Percentiles rank a stretch among this genome's conserved stretches.
phyloP scores from a whole-genome alignment of 108 stramenopile genomes.

The Nitzschia sp. region DNA sequence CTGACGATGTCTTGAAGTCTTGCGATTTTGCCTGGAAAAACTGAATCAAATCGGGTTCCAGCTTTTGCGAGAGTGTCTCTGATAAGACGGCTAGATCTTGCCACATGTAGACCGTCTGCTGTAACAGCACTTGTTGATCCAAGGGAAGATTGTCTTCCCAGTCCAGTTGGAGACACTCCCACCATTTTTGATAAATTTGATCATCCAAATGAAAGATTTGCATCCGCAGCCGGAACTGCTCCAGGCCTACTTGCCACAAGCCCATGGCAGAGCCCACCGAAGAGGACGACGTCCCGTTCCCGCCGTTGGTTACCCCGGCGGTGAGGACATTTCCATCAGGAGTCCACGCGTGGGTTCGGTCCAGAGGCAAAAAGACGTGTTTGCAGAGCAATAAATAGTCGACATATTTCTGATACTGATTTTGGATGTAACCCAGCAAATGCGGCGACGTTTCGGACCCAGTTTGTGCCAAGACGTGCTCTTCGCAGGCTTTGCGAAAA shows the following conservation, averaged over 20 bases:
- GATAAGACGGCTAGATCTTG: slow-evolving; percentile 48
- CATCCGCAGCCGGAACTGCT: slow-evolving; percentile 36
- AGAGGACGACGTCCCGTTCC: neutral
- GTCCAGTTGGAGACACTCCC: slow-evolving; percentile 34
- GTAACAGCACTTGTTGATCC: slow-evolving; percentile 41
- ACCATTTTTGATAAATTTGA: slow-evolving; percentile 45
- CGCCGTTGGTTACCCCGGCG: neutral
- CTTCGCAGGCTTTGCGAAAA: slow-evolving; percentile 59
- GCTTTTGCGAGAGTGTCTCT: slow-evolving; percentile 22
- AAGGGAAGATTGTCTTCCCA: slow-evolving; percentile 36
- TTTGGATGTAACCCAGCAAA: slow-evolving; percentile 40
- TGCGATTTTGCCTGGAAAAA: slow-evolving; percentile 36
- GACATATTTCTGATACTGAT: slow-evolving; percentile 43
- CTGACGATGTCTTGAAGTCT: slow-evolving; percentile 13
- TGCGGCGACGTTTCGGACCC: slow-evolving; percentile 4
- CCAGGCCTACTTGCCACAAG: slow-evolving; percentile 55
- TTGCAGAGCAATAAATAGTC: slow-evolving; percentile 54
- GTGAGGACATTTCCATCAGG: slow-evolving; percentile 10
- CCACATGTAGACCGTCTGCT: slow-evolving; percentile 57
- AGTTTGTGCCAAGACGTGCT: slow-evolving; percentile 35
- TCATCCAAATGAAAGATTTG: slow-evolving; percentile 35
- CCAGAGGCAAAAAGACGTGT: slow-evolving; percentile 58
- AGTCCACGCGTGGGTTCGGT: slow-evolving; percentile 51
- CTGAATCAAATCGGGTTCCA: slow-evolving; percentile 43
- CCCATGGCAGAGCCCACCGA: slow-evolving; percentile 7